A percentile compares a stretch with the other conserved stretches of the same genome.
Conservation (phyloP, 2,329 filamentous ascomycete genomes). For the Trichoderma harzianum region DNA sequence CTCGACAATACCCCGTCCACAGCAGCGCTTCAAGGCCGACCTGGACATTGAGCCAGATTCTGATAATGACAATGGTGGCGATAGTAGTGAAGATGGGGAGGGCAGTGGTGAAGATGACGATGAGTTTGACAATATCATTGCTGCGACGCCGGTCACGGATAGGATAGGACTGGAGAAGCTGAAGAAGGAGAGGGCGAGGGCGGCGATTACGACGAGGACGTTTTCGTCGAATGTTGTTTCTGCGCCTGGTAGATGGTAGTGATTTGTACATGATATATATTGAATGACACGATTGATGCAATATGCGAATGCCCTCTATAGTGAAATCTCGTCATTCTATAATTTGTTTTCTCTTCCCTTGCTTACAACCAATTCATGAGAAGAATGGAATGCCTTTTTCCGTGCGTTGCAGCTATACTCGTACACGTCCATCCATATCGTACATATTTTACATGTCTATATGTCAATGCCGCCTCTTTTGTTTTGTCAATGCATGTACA, state of each 20-base stretch:
- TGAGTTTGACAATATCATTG: slow-evolving; percentile 89
- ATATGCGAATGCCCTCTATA: not conserved
- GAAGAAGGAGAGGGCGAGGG: slow-evolving; percentile 52
- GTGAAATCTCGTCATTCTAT: not conserved
- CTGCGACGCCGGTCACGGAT: slow-evolving; percentile 86
- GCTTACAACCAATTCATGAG: not conserved
- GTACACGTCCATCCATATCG: slow-evolving; percentile 11
- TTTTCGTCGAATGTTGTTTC: slow-evolving; percentile 49
- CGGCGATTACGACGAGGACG: slow-evolving; percentile 46
- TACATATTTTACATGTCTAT: slow-evolving; percentile 18
- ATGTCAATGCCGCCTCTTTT: not conserved
- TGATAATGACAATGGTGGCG: slow-evolving; percentile 56
- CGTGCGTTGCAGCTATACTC: not conserved
- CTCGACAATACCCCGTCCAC: slow-evolving; percentile 60
- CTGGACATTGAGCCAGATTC: slow-evolving; percentile 58
- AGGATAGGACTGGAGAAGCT: slow-evolving; percentile 64
- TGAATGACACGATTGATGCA: not conserved
- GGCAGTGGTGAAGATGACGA: slow-evolving; percentile 62
- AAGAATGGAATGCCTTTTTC: not conserved
- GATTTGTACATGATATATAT: not conserved
- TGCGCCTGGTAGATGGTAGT: slow-evolving; percentile 47
- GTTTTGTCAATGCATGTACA: not conserved
- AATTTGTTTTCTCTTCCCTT: not conserved
- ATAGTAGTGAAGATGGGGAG: slow-evolving; percentile 54
- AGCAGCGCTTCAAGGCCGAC: slow-evolving; percentile 52